These are phyloP conservation scores for Aspergillus latus DNA, from an alignment of 2,329 filamentous ascomycete genomes.

Conservation along the genomic window DNA sequence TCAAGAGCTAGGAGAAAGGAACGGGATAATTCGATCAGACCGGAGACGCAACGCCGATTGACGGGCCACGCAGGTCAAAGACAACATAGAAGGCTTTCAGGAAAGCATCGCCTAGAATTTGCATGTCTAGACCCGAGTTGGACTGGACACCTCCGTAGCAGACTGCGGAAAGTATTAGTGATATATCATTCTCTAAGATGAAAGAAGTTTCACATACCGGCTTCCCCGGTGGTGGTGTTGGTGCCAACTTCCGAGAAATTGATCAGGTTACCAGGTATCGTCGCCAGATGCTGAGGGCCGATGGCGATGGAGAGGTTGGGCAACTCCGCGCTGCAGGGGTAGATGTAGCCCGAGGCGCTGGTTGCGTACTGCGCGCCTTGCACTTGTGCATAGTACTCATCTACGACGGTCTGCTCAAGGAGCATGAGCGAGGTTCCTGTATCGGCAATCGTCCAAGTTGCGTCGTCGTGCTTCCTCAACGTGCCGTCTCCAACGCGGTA, in stretches of 20 bases:
- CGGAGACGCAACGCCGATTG: slow-evolving; percentile 55
- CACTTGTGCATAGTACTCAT: slow-evolving; percentile 61
- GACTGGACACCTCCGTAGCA: slow-evolving; percentile 63
- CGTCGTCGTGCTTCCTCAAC: slow-evolving; percentile 34
- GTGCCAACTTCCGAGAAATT: slow-evolving; percentile 55
- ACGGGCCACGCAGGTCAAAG: slow-evolving; percentile 53
- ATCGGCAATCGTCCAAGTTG: slow-evolving; percentile 59
- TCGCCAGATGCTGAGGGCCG: slow-evolving; percentile 50
- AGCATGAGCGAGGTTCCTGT: slow-evolving; percentile 69
- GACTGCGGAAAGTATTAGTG: slow-evolving; percentile 35
- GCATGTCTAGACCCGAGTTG: slow-evolving; percentile 55
- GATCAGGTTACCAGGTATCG: slow-evolving; percentile 56
- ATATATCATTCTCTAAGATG: background rate
- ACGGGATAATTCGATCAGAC: slow-evolving; percentile 7
- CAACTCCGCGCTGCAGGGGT: slow-evolving; percentile 55
- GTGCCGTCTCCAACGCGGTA: slow-evolving; percentile 55
- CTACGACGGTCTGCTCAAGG: slow-evolving; percentile 56
- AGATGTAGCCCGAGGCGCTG: slow-evolving; percentile 53
- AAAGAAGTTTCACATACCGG: slow-evolving; percentile 31
- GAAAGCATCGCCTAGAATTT: slow-evolving; percentile 62
- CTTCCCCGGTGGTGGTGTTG: slow-evolving; percentile 41
- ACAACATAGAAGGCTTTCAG: slow-evolving; percentile 62
- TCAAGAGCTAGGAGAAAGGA: background rate
- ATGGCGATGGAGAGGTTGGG: slow-evolving; percentile 59
- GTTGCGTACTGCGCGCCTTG: slow-evolving; percentile 50